Base-by-base conservation (phyloP, 176 grass and related monocot species). In the Oryza glaberrima region DNA sequence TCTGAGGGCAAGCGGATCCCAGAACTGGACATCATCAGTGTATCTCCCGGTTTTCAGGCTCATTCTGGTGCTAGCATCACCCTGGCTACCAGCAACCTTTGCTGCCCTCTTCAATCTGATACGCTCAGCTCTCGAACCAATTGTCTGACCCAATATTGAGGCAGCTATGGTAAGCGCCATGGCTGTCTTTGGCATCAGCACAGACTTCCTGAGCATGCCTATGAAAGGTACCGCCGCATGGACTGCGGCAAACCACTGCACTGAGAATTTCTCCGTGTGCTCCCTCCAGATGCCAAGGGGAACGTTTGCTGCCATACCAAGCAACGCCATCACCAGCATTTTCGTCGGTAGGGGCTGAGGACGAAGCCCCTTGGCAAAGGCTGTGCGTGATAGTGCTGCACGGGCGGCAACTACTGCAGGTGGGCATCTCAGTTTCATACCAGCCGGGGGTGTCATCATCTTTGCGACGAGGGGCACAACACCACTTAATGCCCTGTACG, bases 211-310 rank as follows among this genome's bases (percentile, higher is more conserved):
- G 23, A 97, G 90, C 85, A 97, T 97, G 36, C 82, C 91, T 75
- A 97, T 90, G 78, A 97, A 97, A 36, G 94, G 94, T 30, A 97
- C 92, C 1, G 94, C 90, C 0, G 90, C 92, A 82, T 97, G 94
- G 35, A 97, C 86, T 7, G 92, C 90, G 17, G 81, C 85, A 80
- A 94, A 92, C 92, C 90, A 92, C 73, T 92, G 90, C 16, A 80
- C 73, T 3, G 92, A 97, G 69, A 97, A 97, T 81, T 97, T 97
- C 10, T 84, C 15, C 2, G 92, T 94, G 73, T 94, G 94, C 70
- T 97, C 94, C 76, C 91, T 85, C 94, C 94, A 94, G 25, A 97
- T 89, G 52, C 94, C 94, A 11, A 97, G 94, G 52, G 94, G 94
- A 67, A 97, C 78, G 84, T 97, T 97, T 52, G 88, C 92, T 28